phyloP scores from a whole-genome alignment of 2,329 filamentous ascomycete genomes.

The Talaromyces verruculosus region DNA sequence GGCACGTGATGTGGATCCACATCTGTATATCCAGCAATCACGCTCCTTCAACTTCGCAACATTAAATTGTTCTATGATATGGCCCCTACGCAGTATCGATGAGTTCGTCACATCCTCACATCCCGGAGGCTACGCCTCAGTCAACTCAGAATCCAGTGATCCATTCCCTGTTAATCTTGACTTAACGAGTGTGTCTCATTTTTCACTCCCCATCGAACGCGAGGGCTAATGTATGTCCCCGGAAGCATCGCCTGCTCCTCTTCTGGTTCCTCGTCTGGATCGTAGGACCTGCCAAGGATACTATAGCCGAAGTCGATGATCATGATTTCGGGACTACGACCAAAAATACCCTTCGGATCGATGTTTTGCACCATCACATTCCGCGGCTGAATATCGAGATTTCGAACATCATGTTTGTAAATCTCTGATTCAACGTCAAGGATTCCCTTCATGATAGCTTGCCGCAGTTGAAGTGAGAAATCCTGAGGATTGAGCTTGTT shows the following conservation, averaged over 20 bases:
- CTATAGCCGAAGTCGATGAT: constrained; percentile 19
- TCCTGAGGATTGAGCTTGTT: constrained; percentile 7
- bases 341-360: neutral
- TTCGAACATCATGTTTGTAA: constrained; percentile 20
- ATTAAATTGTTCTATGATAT: no score
- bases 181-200: no score
- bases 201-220: no score
- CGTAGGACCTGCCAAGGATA: neutral
- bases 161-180: no score
- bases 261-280: constrained; percentile 3
- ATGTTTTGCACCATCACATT: constrained; percentile 18
- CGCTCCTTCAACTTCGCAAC: neutral
- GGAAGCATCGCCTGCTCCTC: constrained; percentile 2
- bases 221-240: no score
- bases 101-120: no score
- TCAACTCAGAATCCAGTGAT: no score
- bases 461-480: constrained; percentile 18
- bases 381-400: constrained; percentile 23
- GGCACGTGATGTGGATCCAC: constrained; percentile 16
- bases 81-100: no score
- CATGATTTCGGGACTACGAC: neutral
- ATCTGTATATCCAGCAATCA: neutral
- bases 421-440: constrained; percentile 21
- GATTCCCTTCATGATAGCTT: constrained; percentile 22
- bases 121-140: no score